Evolutionary conservation across 2,329 filamentous ascomycete genomes (phyloP).

Genomic region (Curvularia verruculosa): DNA sequence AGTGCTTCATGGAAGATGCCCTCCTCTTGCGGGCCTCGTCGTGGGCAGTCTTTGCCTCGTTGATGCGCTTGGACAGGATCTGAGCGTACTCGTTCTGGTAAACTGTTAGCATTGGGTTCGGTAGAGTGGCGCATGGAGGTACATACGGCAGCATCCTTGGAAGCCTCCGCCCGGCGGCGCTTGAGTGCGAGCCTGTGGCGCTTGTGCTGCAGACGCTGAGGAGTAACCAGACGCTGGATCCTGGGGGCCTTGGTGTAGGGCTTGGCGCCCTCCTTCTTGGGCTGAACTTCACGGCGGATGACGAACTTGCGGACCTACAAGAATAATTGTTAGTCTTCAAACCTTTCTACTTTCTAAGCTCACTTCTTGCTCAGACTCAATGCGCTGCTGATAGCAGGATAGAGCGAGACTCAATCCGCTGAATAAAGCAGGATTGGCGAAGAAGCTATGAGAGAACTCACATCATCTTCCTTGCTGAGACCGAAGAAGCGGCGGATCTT

Average conservation of each 20-base stretch:
- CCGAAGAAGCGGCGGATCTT: constrained; percentile 99
- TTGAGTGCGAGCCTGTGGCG: constrained; percentile 97
- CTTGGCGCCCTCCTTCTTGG: constrained; percentile 94
- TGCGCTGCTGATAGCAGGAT: constrained; percentile 49
- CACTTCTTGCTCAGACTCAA: constrained; percentile 54
- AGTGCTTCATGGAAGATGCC: constrained; percentile 72
- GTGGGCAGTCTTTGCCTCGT: constrained; percentile 93
- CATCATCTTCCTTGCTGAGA: constrained; percentile 99
- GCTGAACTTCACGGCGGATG: constrained; percentile 97
- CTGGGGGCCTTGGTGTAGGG: constrained; percentile 99
- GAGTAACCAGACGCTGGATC: constrained; percentile 99
- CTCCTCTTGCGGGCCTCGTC: constrained; percentile 95
- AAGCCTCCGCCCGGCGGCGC: constrained; percentile 94
- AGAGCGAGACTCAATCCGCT: constrained; percentile 63
- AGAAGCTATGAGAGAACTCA: constrained; percentile 76
- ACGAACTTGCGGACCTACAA: constrained; percentile 97
- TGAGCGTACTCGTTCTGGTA: constrained; percentile 94
- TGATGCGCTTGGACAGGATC: constrained; percentile 94
- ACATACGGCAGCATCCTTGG: constrained; percentile 98
- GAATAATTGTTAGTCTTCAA: constrained; percentile 35
- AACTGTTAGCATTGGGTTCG: constrained; percentile 16
- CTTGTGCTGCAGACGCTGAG: constrained; percentile 99
- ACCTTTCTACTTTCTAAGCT: constrained; percentile 15
- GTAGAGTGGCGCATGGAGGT: not conserved
- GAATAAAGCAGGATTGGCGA: constrained; percentile 60